Evolutionary conservation across 768 basidiomycete genomes (phyloP), one percentile per base, ranked within the genome.

Genomic region (Mycena olivaceomarginata): DNA sequence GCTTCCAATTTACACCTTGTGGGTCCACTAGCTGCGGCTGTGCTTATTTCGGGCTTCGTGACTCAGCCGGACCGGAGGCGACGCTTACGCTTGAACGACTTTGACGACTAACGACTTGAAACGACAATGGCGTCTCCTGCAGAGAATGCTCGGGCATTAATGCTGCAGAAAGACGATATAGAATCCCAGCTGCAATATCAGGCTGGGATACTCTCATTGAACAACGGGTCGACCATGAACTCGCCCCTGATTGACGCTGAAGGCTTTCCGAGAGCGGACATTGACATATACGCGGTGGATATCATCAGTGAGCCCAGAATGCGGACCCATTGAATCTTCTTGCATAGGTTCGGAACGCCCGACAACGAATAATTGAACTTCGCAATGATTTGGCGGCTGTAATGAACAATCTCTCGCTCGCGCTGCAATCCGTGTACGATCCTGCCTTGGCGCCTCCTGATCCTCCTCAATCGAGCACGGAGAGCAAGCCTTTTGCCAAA

Each of bases 201-300:
- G 67, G 85, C 91, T 48, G 86, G 91, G 57, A 89, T 96, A 70
- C 91, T 97, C 79, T 87, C 88, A 80, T 86, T 89, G 66, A 94
- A 96, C 81, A 85, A 89, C 56, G 77, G 77, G 41, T 90, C 90
- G 43, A 93, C 90, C 2, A 91, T 97, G 88, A 85, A 91, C 37
- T 91, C 94, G 0, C 93, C 96, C 0, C 91, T 99, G 45, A 91
- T 98, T 63, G 97, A 98, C 82, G 77, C 87, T 0, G 95, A 98
- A 68, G 98, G 98, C 9, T 99, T 96, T 84, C 98, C 98, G 1
- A 91, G 97, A 16, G 92, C 92, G 16, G 95, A 98, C 85, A 91
- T 99, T 77, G 96, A 98, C 79, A 89, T 98, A 20, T 96, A 92
- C 82, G 93, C 94, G 13, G 93, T 98, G 22, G 66, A 92, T 98